Conservation (phyloP, 2,329 filamentous ascomycete genomes). For the Colletotrichum brevisporum region DNA sequence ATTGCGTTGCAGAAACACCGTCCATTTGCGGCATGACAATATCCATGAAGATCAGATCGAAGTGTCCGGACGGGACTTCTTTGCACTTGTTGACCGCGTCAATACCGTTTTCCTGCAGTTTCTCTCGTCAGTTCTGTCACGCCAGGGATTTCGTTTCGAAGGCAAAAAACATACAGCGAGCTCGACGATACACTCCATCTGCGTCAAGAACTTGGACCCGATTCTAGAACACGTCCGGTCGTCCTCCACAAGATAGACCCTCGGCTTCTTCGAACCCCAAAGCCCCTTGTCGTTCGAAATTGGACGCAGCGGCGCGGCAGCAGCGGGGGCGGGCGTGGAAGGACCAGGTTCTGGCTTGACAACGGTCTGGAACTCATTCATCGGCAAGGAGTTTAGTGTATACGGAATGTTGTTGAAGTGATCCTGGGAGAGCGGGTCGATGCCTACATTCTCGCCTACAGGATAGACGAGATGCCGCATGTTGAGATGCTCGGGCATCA, state of each 20-base stretch:
- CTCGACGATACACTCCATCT: conserved; percentile 77
- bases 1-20: conserved; percentile 92
- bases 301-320: conserved; percentile 46
- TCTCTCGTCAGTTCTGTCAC: not conserved
- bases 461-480: conserved; percentile 85
- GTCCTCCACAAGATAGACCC: conserved; percentile 92
- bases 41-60: conserved; percentile 85
- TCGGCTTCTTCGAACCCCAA: conserved; percentile 76
- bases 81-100: conserved; percentile 91
- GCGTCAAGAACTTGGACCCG: conserved; percentile 76
- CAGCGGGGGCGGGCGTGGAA: conserved; percentile 37
- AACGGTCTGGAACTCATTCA: conserved; percentile 56
- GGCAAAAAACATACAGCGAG: conserved; percentile 69
- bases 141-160: not conserved
- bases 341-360: conserved; percentile 40
- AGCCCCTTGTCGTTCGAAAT: conserved; percentile 57
- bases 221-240: conserved; percentile 78
- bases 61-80: conserved; percentile 61
- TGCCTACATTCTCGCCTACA: conserved; percentile 90
- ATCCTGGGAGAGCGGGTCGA: conserved; percentile 94
- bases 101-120: conserved; percentile 75
- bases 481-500: conserved; percentile 69
- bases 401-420: conserved; percentile 97
- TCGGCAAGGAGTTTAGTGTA: conserved; percentile 72
- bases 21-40: conserved; percentile 98